Conservation (phyloP, 495 filamentous ascomycete genomes). For the Oleoguttula mirabilis region DNA sequence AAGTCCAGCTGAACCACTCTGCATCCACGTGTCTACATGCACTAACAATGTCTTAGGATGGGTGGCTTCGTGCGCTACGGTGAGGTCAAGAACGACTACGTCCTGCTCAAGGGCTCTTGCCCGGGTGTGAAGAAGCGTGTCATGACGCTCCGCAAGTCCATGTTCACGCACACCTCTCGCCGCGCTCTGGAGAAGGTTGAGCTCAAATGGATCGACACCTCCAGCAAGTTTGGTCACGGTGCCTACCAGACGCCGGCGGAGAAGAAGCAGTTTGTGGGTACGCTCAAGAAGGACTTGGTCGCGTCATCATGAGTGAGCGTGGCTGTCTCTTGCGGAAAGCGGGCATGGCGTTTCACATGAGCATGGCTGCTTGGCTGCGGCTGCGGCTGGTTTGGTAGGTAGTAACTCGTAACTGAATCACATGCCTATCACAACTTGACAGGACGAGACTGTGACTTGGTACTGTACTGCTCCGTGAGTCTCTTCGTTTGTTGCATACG, state of each 20-base stretch:
- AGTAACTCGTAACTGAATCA: too few species aligned
- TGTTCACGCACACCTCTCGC: constrained; percentile 93
- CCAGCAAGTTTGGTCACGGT: constrained; percentile 99
- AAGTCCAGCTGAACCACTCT: constrained; percentile 41
- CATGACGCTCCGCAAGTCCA: constrained; percentile 97
- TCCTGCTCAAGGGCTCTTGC: constrained; percentile 94
- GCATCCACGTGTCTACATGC: constrained; percentile 20
- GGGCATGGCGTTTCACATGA: too few species aligned
- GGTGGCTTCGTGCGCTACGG: constrained; percentile 99
- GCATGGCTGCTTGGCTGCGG: too few species aligned
- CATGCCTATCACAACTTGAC: too few species aligned
- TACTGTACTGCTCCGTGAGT: too few species aligned
- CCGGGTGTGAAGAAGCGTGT: constrained; percentile 99
- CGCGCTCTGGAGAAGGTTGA: constrained; percentile 97
- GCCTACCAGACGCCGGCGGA: constrained; percentile 96
- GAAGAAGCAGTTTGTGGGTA: constrained; percentile 90
- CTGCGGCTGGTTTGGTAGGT: too few species aligned
- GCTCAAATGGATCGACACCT: constrained; percentile 99
- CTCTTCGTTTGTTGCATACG: too few species aligned
- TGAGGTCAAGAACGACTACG: constrained; percentile 98
- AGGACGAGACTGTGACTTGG: too few species aligned
- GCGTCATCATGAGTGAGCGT: constrained; percentile 51
- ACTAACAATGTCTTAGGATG: constrained; percentile 49
- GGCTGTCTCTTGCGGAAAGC: too few species aligned
- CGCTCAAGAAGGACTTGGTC: constrained; percentile 95